These are phyloP conservation scores for Triticum aestivum DNA, from an alignment of 176 grass and related monocot genomes.

Conservation along the genomic window DNA sequence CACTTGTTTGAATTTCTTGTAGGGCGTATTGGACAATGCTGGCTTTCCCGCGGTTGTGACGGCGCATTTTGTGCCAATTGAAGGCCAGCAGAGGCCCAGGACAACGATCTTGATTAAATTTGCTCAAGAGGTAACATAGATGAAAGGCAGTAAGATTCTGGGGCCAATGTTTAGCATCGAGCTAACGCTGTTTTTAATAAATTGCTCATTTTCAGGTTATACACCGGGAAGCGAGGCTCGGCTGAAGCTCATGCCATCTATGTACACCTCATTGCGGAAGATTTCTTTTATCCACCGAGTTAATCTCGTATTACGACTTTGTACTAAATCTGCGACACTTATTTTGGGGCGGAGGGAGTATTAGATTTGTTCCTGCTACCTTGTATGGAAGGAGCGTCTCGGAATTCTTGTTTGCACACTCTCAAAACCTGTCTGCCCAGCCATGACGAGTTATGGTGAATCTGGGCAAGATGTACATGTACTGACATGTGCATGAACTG, in stretches of 20 bases:
- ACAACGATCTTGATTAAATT: slow-evolving; percentile 98
- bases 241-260: slow-evolving; percentile 11
- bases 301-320: too few species aligned
- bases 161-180: not conserved
- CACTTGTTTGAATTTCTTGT: slow-evolving; percentile 3
- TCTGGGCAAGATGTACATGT: too few species aligned
- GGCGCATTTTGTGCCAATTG: slow-evolving; percentile 88
- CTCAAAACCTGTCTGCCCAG: too few species aligned
- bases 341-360: too few species aligned
- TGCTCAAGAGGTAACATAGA: slow-evolving; percentile 69
- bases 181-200: slow-evolving; percentile 1
- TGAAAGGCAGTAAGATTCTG: not conserved
- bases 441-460: too few species aligned
- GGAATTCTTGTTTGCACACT: too few species aligned
- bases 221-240: slow-evolving; percentile 67
- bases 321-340: too few species aligned
- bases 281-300: not conserved
- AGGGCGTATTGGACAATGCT: slow-evolving; percentile 88
- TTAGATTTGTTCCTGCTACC: too few species aligned
- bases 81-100: slow-evolving; percentile 87
- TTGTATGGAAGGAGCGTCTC: too few species aligned
- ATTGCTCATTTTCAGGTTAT: slow-evolving; percentile 50
- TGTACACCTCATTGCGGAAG: not conserved
- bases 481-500: too few species aligned
- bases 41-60: slow-evolving; percentile 91